A percentile compares a stretch with the other conserved stretches of the same genome.
Evolutionary conservation across 192 early-diverging fungal species (phyloP).

Genomic region (Helicostylum pulchrum): DNA sequence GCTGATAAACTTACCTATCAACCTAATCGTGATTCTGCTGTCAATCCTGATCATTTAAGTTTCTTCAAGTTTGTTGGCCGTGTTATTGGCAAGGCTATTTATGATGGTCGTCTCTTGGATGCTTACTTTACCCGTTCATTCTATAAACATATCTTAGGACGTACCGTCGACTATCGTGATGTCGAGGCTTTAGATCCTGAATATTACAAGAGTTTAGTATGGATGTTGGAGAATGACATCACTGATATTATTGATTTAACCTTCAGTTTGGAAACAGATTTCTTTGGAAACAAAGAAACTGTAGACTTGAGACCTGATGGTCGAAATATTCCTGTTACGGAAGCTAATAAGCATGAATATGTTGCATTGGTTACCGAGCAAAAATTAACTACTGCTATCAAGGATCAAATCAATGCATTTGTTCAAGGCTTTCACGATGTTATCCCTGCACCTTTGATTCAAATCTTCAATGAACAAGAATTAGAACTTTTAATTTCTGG

Average conservation of each 20-base stretch:
- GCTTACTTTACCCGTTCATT: constrained; percentile 98
- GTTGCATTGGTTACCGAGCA: constrained; percentile 92
- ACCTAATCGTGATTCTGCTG: constrained; percentile 88
- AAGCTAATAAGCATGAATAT: constrained; percentile 97
- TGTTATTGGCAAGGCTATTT: constrained; percentile 99
- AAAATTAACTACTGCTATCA: constrained; percentile 85
- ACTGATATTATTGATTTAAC: constrained; percentile 93
- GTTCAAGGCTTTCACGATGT: constrained; percentile 93
- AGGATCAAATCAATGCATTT: constrained; percentile 93
- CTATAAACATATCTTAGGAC: constrained; percentile 95
- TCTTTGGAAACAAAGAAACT: constrained; percentile 84
- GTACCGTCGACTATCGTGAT: constrained; percentile 93
- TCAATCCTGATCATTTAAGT: constrained; percentile 89
- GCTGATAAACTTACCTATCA: constrained; percentile 96
- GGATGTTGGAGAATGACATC: constrained; percentile 97
- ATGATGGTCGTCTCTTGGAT: constrained; percentile 90
- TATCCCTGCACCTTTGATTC: constrained; percentile 87
- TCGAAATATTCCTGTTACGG: constrained; percentile 85
- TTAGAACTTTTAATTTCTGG: constrained; percentile 97
- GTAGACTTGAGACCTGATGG: constrained; percentile 89
- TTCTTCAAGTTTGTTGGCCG: constrained; percentile 99
- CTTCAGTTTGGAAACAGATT: constrained; percentile 90
- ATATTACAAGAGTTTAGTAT: constrained; percentile 95
- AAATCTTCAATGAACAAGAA: constrained; percentile 99
- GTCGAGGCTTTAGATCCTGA: constrained; percentile 97